phyloP scores from a whole-genome alignment of 2,329 filamentous ascomycete species.

The Saccharata proteae region DNA sequence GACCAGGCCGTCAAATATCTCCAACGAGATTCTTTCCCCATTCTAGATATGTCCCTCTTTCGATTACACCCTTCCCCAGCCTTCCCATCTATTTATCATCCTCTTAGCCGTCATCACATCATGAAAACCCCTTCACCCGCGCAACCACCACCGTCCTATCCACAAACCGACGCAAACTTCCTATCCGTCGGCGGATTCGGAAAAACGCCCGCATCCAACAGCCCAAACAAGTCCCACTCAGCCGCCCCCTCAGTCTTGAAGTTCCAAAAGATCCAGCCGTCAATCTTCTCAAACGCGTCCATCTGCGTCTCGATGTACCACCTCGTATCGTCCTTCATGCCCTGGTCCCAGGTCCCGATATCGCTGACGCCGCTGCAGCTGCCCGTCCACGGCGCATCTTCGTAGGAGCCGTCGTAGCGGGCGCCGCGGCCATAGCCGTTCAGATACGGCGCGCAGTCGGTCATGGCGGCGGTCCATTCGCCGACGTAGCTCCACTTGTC shows the following conservation, averaged over 20 bases:
- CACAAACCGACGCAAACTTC: constrained; percentile 13
- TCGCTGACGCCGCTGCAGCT: constrained; percentile 40
- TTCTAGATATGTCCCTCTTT: no score
- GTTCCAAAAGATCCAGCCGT: constrained; percentile 48
- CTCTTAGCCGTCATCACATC: no score
- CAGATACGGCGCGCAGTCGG: constrained; percentile 42
- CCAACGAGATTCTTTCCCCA: no score
- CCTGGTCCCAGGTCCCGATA: constrained; percentile 35
- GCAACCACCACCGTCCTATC: no score
- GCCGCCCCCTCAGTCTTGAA: constrained; percentile 43
- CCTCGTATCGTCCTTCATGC: constrained; percentile 32
- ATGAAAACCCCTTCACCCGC: no score
- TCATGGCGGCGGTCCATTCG: constrained; percentile 58
- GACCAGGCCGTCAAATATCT: no score
- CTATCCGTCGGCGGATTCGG: constrained; percentile 25
- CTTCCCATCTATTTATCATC: no score
- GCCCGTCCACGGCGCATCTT: constrained; percentile 37
- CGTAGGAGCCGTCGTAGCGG: constrained; percentile 46
- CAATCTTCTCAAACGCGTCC: constrained; percentile 38
- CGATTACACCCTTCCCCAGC: no score
- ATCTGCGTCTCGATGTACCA: constrained; percentile 45
- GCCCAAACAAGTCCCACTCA: constrained; percentile 41
- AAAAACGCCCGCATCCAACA: constrained; percentile 40
- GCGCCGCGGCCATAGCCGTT: constrained; percentile 46
- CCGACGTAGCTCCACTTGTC: constrained; percentile 59